Evolutionary conservation across 257 asterid genomes (phyloP), one percentile per base, ranked within the genome.

Genomic region (Penstemon eatonii): DNA sequence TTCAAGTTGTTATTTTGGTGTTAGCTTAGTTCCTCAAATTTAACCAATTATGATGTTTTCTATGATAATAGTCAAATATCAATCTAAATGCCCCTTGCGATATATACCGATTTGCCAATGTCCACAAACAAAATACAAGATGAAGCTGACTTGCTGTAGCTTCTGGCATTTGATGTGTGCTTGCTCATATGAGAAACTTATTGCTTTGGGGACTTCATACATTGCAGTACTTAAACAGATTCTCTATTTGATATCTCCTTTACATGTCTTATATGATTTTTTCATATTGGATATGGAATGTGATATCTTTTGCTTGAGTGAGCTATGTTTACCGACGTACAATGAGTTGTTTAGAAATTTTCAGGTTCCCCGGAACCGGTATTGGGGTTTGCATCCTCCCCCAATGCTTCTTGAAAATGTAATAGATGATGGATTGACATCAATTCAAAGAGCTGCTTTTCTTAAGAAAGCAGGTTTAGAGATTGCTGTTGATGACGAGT

Each of bases 351-450:
- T 75, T 78, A 53, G 78, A 47, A 41, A 61, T 60, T 63, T 78
- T 46, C 87, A 94, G 99, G 96, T 86, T 65, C 96, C 96, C 6
- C 87, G 97, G 76, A 91, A 91, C 56, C 83, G 99, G 41, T 94
- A 94, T 77, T 94, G 99, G 99, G 96, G 97, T 15, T 81, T 94
- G 85, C 99, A 94, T 80, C 97, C 97, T 83, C 99, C 97, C 75
- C 99, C 99, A 56, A 71, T 78, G 68, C 94, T 82, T 69, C 96
- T 94, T 67, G 97, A 94, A 80, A 85, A 82, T 75, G 95, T 94
- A 55, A 82, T 94, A 70, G 99, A 94, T 69, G 91, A 91, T 76
- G 96, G 99, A 65, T 72, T 94, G 79, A 74, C 80, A 70, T 81
- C 87, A 66, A 81, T 89, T 64, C 97, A 94, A 72, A 90, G 91